Evolutionary conservation across 805 yeast genomes (phyloP), one percentile per base, ranked within the genome.

Genomic region (Sugiyamaella chiloensis): DNA sequence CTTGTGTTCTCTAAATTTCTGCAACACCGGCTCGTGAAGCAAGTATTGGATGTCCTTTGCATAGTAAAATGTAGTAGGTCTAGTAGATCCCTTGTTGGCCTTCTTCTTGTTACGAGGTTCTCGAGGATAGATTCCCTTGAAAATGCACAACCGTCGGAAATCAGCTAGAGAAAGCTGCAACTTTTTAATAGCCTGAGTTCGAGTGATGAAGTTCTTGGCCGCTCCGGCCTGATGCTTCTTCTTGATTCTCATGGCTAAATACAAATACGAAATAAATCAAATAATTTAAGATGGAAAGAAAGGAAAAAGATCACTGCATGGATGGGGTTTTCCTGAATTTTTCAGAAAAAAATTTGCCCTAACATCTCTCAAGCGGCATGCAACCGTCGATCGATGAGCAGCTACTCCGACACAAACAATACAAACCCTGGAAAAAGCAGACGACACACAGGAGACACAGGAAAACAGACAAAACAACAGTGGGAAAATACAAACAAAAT

Each of bases 21-120:
- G 78, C 59, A 93, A 74, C 21, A 93, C 85, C 3, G 98, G 98
- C 71, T 93, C 99, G 66, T 93, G 99, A 73, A 88, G 71, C 58
- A 93, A 73, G 67, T 91, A 93, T 68, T 90, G 96, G 56, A 93
- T 93, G 67, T 93, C 99, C 68, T 89, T 93, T 54, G 84, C 67
- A 66, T 89, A 91, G 71, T 93, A 93, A 66, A 93, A 95, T 2
- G 99, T 93, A 20, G 85, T 85, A 40, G 96, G 96, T 21, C 95
- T 95, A 5, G 97, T 87, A n/a, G 96, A 86, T 19, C 99, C 98
- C 69, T 88, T 93, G 69, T 89, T 91, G 51, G 97, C 96, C 75
- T 88, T 90, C 80, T 85, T 88, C 73, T 90, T 93, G 69, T 87
- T 88, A 60, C 90, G 76, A 40, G 98, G 98, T 64, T 89, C 97